These are phyloP conservation scores for Microdochium trichocladiopsis DNA, from an alignment of 2,329 filamentous ascomycete genomes.

Conservation along the genomic window DNA sequence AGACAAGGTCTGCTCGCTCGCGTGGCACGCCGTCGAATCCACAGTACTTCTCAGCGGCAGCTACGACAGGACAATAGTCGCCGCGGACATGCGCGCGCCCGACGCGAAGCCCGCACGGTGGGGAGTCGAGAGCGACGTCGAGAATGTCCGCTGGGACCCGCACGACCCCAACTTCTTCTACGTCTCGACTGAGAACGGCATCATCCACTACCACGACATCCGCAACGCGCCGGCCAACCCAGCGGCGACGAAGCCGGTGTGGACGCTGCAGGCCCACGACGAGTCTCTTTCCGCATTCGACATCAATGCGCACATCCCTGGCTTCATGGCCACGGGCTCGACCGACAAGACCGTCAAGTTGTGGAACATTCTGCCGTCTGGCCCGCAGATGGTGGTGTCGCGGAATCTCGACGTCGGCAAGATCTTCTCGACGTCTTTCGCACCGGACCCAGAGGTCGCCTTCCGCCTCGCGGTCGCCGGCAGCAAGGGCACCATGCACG, in stretches of 20 bases:
- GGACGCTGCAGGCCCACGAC: constrained; percentile 94
- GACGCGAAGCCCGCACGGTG: constrained; percentile 76
- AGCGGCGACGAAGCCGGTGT: constrained; percentile 73
- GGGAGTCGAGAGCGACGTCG: constrained; percentile 93
- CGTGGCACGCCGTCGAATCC: constrained; percentile 84
- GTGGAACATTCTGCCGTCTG: constrained; percentile 79
- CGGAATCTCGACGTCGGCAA: constrained; percentile 91
- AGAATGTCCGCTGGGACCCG: constrained; percentile 87
- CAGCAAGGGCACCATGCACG: constrained; percentile 84
- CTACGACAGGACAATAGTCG: constrained; percentile 90
- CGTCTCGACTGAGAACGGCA: constrained; percentile 85
- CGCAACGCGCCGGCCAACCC: constrained; percentile 69
- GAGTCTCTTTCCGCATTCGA: constrained; percentile 88
- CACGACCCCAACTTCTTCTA: constrained; percentile 93
- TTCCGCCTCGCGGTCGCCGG: constrained; percentile 91
- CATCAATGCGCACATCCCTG: constrained; percentile 82
- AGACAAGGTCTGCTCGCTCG: constrained; percentile 93
- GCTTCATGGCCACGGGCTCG: constrained; percentile 88
- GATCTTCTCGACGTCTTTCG: constrained; percentile 87
- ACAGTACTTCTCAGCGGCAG: constrained; percentile 88
- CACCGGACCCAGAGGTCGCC: constrained; percentile 81
- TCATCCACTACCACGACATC: constrained; percentile 87
- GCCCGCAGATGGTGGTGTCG: constrained; percentile 84
- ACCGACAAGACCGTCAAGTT: constrained; percentile 94
- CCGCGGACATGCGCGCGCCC: constrained; percentile 93